These are phyloP conservation scores for Trifolium fragiferum DNA, from an alignment of 306 rosid species.

Conservation along the genomic window DNA sequence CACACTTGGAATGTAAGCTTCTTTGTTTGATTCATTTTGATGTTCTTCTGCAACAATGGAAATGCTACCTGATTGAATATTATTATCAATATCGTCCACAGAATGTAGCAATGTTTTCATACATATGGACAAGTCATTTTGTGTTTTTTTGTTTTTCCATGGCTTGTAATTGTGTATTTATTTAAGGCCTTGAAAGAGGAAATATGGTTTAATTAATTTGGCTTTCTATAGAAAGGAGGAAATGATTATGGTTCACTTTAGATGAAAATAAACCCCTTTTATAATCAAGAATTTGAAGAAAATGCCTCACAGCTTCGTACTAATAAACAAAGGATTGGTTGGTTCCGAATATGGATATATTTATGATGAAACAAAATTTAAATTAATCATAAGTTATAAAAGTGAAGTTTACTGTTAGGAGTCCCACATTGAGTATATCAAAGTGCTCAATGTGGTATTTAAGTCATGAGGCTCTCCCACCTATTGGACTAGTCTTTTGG, in stretches of 20 bases:
- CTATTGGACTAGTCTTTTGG: too few species aligned
- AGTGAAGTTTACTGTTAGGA: neutral
- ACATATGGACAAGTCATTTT: neutral
- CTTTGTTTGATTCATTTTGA: neutral
- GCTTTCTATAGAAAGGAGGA: neutral
- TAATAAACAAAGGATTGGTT: neutral
- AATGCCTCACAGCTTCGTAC: neutral
- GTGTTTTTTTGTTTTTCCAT: too few species aligned
- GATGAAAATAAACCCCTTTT: neutral
- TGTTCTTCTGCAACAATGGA: conserved; percentile 12
- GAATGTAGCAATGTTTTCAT: neutral
- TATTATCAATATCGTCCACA: too few species aligned
- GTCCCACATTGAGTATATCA: too few species aligned
- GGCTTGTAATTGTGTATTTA: neutral
- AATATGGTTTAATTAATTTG: neutral
- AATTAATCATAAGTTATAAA: too few species aligned
- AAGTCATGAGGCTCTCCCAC: too few species aligned
- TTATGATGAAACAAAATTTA: too few species aligned
- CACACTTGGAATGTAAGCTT: conserved; percentile 11
- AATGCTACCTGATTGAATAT: neutral
- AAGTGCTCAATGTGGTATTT: too few species aligned
- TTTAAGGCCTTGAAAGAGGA: neutral
- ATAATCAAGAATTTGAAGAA: too few species aligned
- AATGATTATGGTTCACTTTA: neutral
- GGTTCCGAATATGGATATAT: too few species aligned